Conservation (phyloP, 2,329 filamentous ascomycete species). For the Trichoderma sp. region DNA sequence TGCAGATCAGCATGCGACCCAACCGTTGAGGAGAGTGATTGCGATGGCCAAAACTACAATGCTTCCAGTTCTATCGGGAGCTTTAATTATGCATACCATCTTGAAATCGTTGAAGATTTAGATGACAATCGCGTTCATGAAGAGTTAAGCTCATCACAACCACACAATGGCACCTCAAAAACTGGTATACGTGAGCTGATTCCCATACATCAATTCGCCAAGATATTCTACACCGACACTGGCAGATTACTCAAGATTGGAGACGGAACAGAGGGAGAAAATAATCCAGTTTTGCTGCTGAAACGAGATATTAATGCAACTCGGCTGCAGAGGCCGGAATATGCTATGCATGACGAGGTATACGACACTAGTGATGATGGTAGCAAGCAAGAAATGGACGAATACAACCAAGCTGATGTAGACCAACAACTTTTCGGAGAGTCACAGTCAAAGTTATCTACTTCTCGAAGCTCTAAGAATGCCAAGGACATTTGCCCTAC, state of each 20-base stretch:
- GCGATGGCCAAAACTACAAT: not conserved
- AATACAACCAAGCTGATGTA: constrained; percentile 45
- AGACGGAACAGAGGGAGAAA: constrained; percentile 50
- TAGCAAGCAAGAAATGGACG: not conserved
- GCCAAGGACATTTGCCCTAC: not conserved
- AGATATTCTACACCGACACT: constrained; percentile 91
- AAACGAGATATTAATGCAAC: constrained; percentile 33
- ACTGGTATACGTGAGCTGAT: constrained; percentile 56
- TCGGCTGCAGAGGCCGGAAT: constrained; percentile 48
- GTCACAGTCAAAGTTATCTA: not conserved
- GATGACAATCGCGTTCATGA: constrained; percentile 58
- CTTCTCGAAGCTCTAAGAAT: not conserved
- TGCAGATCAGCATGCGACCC: constrained; percentile 59
- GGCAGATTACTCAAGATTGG: constrained; percentile 84
- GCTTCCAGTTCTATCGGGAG: too few species aligned
- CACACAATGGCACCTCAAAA: constrained; percentile 44
- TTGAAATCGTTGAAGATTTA: constrained; percentile 81
- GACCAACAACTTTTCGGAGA: constrained; percentile 45
- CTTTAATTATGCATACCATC: constrained; percentile 69
- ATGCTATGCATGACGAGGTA: not conserved
- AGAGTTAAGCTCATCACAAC: constrained; percentile 34
- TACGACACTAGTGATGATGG: not conserved
- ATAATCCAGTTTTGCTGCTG: constrained; percentile 38
- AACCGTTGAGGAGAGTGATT: not conserved
- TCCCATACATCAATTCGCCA: constrained; percentile 67